Conservation (phyloP, 805 yeast species). For the Candida hispaniensis region DNA sequence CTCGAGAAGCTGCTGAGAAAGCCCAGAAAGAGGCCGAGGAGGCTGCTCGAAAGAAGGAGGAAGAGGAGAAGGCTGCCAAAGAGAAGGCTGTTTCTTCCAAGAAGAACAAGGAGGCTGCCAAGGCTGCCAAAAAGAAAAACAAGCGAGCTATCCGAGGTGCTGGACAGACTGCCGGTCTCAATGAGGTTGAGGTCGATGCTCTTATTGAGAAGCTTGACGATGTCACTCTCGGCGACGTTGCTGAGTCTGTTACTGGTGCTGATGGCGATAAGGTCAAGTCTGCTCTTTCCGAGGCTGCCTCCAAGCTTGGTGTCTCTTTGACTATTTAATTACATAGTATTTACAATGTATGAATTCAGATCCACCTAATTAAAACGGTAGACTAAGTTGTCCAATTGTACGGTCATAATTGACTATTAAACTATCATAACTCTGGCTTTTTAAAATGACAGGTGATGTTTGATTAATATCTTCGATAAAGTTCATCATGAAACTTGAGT, state of each 20-base stretch:
- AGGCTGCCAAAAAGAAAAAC: slow-evolving; percentile 86
- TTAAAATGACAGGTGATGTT: no score
- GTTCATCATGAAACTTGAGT: no score
- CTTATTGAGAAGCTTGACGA: slow-evolving; percentile 77
- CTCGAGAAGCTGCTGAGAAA: slow-evolving; percentile 91
- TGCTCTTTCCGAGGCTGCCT: slow-evolving; percentile 45
- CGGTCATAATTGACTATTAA: no score
- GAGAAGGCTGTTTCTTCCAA: slow-evolving; percentile 66
- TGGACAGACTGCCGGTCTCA: slow-evolving; percentile 50
- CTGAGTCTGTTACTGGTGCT: slow-evolving; percentile 47
- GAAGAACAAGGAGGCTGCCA: slow-evolving; percentile 93
- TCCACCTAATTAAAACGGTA: no score
- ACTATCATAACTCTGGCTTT: no score
- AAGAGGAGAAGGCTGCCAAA: slow-evolving; percentile 59
- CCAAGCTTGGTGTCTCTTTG: slow-evolving; percentile 37
- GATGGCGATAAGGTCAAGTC: slow-evolving; percentile 51
- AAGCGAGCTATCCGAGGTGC: slow-evolving; percentile 76
- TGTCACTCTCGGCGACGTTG: slow-evolving; percentile 61
- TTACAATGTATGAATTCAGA: no score
- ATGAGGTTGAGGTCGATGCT: slow-evolving; percentile 57
- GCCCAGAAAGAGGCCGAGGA: slow-evolving; percentile 80
- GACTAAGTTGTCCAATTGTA: no score
- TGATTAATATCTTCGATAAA: no score
- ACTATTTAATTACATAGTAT: no score
- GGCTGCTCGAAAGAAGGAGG: slow-evolving; percentile 69